Base-by-base conservation (phyloP, 192 early-diverging fungal genomes). In the Rhizoclosmatium sp. region DNA sequence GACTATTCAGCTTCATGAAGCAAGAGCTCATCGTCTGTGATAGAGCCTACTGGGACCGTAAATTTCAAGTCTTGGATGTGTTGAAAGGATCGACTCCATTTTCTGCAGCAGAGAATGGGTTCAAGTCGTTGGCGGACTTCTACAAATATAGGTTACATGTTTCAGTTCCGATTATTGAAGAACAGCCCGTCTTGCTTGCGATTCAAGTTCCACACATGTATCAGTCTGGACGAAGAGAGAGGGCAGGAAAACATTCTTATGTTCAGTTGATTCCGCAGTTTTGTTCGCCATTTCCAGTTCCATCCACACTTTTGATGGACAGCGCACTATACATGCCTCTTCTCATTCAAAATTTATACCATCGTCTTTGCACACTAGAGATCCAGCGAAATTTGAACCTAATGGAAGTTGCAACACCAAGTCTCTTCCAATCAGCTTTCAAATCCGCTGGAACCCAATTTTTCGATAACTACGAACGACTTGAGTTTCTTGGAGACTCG, bases 401-500 rank as follows among this genome's bases (percentile, higher is more conserved):
- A 39, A 42, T 16, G 19, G 68, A 71, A 3, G 4, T 41, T 3
- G 45, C 51, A 42, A 59, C 77, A 60, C 77, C 77, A 7, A 40
- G 5, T 19, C 21, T 75, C 45, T 72, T 85, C 41, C 80, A 81
- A 58, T 66, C 62, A 16, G 97, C 96, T 7, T 87, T 95, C 58
- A 95, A 95, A 0, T 84, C 93, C 1, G 86, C 94, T 14, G 89
- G 91, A 4, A 86, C 95, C 2, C 89, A 81, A 73, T 83, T 89
- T 72, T 88, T 88, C 42, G 86, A 85, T 69, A 89, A 93, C 79
- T 97, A 98, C 79, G 94, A 98, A 82, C 93, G 97, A 0, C 82
- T 96, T 0, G 96, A 98, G 84, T 91, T 92, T 3, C 84, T 97
- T 16, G 97, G 97, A 5, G 96, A 98, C 76, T 92, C 95, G 39